Conservation (phyloP, 371 early-diverging fungal genomes). For the Mucor indicus region DNA sequence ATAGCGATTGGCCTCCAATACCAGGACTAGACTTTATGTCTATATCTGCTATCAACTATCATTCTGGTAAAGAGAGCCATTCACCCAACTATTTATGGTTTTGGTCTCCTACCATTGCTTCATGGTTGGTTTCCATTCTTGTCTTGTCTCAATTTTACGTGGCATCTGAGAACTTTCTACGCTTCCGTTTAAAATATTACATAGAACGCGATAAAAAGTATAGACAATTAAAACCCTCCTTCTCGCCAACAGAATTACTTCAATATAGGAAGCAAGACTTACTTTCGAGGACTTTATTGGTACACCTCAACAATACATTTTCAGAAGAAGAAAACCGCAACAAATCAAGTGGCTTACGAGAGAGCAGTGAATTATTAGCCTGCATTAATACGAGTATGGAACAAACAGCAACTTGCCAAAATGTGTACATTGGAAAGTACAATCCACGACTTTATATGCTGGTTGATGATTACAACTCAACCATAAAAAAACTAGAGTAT, state of each 20-base stretch:
- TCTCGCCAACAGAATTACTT: conserved; percentile 24
- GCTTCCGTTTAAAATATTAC: conserved; percentile 52
- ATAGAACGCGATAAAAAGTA: conserved; percentile 8
- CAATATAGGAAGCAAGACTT: conserved; percentile 26
- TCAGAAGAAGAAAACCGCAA: too few relatives aligned
- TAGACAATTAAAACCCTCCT: conserved; percentile 20
- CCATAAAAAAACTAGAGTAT: conserved; percentile 1
- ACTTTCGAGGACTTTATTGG: conserved; percentile 12
- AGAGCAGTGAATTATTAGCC: not conserved
- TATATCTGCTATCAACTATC: conserved; percentile 31
- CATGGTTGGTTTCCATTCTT: conserved; percentile 52
- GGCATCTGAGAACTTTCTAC: conserved; percentile 48
- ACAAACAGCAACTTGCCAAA: not conserved
- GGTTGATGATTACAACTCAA: conserved; percentile 4
- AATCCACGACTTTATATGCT: not conserved
- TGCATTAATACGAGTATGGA: not conserved
- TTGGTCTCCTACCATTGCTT: conserved; percentile 57
- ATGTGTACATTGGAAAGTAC: conserved; percentile 7
- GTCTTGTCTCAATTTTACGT: conserved; percentile 44
- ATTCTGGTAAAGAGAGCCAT: conserved; percentile 14
- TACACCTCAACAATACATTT: conserved; percentile 3
- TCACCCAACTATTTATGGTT: conserved; percentile 33
- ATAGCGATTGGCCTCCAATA: conserved; percentile 45
- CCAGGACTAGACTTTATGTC: conserved; percentile 33
- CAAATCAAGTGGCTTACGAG: not conserved